phyloP scores from a whole-genome alignment of 2,329 filamentous ascomycete genomes.

The Hortaea sp. region DNA sequence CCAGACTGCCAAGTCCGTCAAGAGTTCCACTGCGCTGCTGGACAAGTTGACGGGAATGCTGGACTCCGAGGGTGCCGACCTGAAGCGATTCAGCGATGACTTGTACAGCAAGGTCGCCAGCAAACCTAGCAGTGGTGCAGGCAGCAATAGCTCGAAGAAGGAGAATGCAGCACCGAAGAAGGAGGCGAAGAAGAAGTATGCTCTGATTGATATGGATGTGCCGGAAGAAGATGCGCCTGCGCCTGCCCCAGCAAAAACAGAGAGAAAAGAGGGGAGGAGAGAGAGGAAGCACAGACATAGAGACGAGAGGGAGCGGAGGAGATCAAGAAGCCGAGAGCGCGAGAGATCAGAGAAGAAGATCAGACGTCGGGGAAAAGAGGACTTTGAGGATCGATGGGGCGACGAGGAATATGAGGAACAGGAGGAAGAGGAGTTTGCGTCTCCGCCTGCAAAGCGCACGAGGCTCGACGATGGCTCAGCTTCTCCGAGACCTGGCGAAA shows the following conservation, averaged over 20 bases:
- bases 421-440: slow-evolving; percentile 50
- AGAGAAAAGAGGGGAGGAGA: slow-evolving; percentile 10
- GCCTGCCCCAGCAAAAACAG: slow-evolving; percentile 5
- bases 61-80: slow-evolving; percentile 37
- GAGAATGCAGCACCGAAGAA: slow-evolving; percentile 15
- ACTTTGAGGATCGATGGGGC: slow-evolving; percentile 72
- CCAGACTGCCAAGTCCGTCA: slow-evolving; percentile 42
- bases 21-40: slow-evolving; percentile 37
- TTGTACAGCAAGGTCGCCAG: slow-evolving; percentile 29
- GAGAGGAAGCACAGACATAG: slow-evolving; percentile 28
- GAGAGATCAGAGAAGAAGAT: slow-evolving; percentile 40
- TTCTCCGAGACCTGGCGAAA: slow-evolving; percentile 15
- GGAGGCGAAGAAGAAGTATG: slow-evolving; percentile 40
- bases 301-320: slow-evolving; percentile 27
- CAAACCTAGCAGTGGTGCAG: slow-evolving; percentile 12
- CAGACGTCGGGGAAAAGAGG: slow-evolving; percentile 39
- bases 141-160: slow-evolving; percentile 12
- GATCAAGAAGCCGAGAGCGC: slow-evolving; percentile 26
- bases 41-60: slow-evolving; percentile 45
- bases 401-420: slow-evolving; percentile 56
- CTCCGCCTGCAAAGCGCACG: slow-evolving; percentile 61
- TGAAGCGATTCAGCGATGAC: slow-evolving; percentile 38
- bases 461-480: slow-evolving; percentile 51
- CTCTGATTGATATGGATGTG: slow-evolving; percentile 45
- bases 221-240: slow-evolving; percentile 24